Evolutionary conservation across 192 early-diverging fungal species (phyloP), one percentile per base, ranked within the genome.

Genomic region (Umbelopsis sp.): DNA sequence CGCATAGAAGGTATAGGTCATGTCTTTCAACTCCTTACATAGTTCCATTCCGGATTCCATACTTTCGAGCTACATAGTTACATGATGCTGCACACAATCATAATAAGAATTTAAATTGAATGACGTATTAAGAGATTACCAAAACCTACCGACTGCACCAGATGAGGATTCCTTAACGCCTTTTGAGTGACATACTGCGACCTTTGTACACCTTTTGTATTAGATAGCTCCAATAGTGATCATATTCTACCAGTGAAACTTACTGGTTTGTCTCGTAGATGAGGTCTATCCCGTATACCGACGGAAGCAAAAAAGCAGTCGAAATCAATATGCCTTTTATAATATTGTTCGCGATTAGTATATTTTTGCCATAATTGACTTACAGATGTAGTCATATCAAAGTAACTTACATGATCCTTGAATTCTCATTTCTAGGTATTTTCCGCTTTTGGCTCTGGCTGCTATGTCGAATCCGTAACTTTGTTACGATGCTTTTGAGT

Each of bases 251-350:
- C 20, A n/a, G 88, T 90, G 0, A 93, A 84, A 4, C 83, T 92
- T 11, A 95, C 91, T 0, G 96, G 95, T 31, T 71, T 80, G 43
- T 85, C 77, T 20, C 59, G 72, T 22, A 96, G 75, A 50, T 90
- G 77, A 0, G 95, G 96, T 10, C 89, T 80, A 0, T 85, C 84
- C 51, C 86, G 82, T 34, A 95, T 77, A 0, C 90, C 90, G 3
- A 92, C 94, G 0, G 95, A 93, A 0, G 91, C 95, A 81, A 98
- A 98, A 68, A 96, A 98, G 76, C 94, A 96, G 82, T 98, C 96
- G 81, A 98, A 92, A 67, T 97, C 96, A 7, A 94, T 85, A 76
- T 98, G 95, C 85, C 84, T 85, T 74, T 5, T 25, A 56, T 21
- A 51, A 54, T 41, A 6, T 11, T 11, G 38, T 65, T 36, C 45